A percentile compares a stretch with the other conserved stretches of the same genome.
Conservation (phyloP, 495 filamentous ascomycete species). For the Penicillium goetzii region DNA sequence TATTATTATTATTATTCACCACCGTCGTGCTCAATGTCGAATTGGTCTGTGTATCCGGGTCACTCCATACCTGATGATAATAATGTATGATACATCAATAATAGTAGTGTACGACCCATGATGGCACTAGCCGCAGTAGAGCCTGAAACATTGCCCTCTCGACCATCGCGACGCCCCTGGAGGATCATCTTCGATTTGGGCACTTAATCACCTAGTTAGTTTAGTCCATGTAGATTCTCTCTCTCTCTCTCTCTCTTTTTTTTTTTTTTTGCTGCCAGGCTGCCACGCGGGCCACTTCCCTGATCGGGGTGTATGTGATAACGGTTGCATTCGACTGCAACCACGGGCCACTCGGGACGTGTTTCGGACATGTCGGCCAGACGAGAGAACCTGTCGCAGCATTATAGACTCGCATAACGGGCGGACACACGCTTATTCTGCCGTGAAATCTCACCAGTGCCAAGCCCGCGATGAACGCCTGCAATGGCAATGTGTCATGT, state of each 20-base stretch:
- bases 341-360: slow-evolving; percentile 15
- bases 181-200: too few species aligned
- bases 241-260: too few species aligned
- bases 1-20: neutral
- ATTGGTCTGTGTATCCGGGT: neutral
- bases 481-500: slow-evolving; percentile 12
- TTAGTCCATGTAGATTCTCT: too few species aligned
- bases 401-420: neutral
- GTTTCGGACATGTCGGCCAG: slow-evolving; percentile 15
- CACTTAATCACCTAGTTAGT: too few species aligned
- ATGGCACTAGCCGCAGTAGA: neutral
- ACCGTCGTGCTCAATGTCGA: neutral
- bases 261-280: neutral
- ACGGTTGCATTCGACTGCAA: slow-evolving; percentile 18
- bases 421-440: slow-evolving; percentile 3
- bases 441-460: neutral
- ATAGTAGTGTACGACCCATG: neutral
- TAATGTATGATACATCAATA: neutral
- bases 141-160: slow-evolving; percentile 9
- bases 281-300: slow-evolving; percentile 4
- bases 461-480: slow-evolving; percentile 12
- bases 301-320: slow-evolving; percentile 9
- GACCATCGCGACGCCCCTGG: neutral
- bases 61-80: neutral
- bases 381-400: neutral